Base-by-base conservation (phyloP, 805 yeast genomes). In the Spathaspora hagerdaliae region DNA sequence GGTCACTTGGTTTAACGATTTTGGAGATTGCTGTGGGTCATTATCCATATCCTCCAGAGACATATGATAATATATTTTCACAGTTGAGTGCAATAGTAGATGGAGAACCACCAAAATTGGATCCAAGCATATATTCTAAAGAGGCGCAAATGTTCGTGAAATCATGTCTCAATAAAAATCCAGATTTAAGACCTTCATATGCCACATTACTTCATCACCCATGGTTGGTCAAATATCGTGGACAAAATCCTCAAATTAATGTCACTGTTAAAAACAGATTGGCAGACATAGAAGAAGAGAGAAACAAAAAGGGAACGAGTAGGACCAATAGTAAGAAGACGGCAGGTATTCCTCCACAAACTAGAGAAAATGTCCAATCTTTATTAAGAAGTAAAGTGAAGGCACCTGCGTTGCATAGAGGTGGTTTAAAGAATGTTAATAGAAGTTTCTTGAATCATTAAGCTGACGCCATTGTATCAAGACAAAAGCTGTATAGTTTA, bases 61-160 rank as follows among this genome's bases (percentile, higher is more conserved):
- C 96, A 2, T 90, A 82, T 58, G 87, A 82, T 52, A 89, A 87
- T 62, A 88, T 94, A 10, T 91, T 94, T 58, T 85, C 94, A 6
- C 99, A 94, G 66, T 75, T 94, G 52, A 85, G 89, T 65, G 98
- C 97, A 2, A 94, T 94, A 57, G 97, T 94, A n/a, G 95, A 88
- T 60, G 97, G 96, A 9, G 90, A 86, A 27, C 89, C 96, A n/a
- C 97, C 97, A n/a, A 69, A 71, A 39, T 69, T 90, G 43, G 91
- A 91, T 13, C 65, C 73, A 2, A 77, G 65, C 42, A 69, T 65
- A 54, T 94, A 79, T 60, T 79, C 91, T 1, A 62, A 72, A n/a
- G 85, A 83, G 42, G 98, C 97, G 0, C 84, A 81, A 55, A 80
- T 82, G 51, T 94, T 94, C 63, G 96, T 92, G 9, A 73, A 74